Evolutionary conservation across 2,329 filamentous ascomycete genomes (phyloP), one percentile per base, ranked within the genome.

Genomic region (Pestalotiopsis sp.): DNA sequence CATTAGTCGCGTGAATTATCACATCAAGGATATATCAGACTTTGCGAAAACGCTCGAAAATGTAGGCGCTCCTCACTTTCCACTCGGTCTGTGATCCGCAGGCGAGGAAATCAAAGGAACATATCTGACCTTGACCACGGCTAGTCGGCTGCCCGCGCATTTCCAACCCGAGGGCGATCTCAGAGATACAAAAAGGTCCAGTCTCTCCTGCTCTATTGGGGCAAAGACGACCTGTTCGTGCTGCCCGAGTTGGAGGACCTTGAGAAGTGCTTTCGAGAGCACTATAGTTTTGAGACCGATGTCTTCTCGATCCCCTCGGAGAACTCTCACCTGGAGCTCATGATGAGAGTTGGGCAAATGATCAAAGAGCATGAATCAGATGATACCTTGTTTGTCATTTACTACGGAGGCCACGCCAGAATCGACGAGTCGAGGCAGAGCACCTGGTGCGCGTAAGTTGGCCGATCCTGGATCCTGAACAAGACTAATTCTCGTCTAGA

Each of bases 391-490:
- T 88, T 89, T 71, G 75, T 89, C 9, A 78, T 89, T 17, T 90
- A 89, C 74, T 89, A 90, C 67, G 87, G 86, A 12, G 87, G 87
- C 0, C 87, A 90, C 75, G 87, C 87, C 3, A 83, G 84, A 70
- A 89, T 89, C 69, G 87, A 89, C 69, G 86, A 88, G 69, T 87
- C 86, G 25, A 81, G 87, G 64, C 87, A 89, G 73, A 89, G 87
- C 75, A 88, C 86, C 7, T 89, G 87, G 87, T 89, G 86, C 74
- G 87, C 87, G 81, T 86, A 79, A 80, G 84, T 85, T 61, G 23
- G 27, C 17, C 49, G 45, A 52, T 41, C 52, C 52, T 62, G 57
- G 20, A 7, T 31, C 17, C 13, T 23, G 4, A 36, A n/a, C 39
- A 20, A 36, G 49, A 31, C n/a, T 70, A 68, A 39, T 68, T 72